Evolutionary conservation across 2,329 filamentous ascomycete species (phyloP), one percentile per base, ranked within the genome.

Genomic region (Celoporthe dispersa): DNA sequence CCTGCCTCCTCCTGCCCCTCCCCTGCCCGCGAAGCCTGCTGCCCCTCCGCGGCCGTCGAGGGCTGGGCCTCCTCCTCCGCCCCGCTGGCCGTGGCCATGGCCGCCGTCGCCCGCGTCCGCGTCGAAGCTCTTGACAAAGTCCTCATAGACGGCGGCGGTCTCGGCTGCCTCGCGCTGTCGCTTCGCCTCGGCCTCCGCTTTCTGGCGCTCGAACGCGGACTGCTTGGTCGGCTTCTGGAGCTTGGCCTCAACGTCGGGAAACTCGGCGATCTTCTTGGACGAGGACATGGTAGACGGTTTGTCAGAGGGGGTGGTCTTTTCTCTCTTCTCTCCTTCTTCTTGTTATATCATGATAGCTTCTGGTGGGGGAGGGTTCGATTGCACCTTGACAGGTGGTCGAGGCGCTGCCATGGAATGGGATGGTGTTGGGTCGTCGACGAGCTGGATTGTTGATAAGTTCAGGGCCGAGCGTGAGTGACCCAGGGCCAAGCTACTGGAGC

Each of bases 111-210:
- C 84, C 35, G 87, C 86, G 51, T 90, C 88, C 71, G 87, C 84
- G 60, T 90, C 90, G 75, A 93, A 92, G 68, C 87, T 94, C 80
- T 95, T 95, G 69, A 96, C 89, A 74, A 97, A 97, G 74, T 95
- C 93, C 75, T 94, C 90, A 79, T 94, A 92, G 0, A 94, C 93
- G 33, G 93, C 94, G 31, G 92, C 93, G 8, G 93, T 97, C 81
- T 97, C 94, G 74, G 91, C 93, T 76, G 91, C 92, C 80, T 97
- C 94, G 74, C 93, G 88, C 75, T 88, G 87, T 70, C 92, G 90
- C 82, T 97, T 97, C 33, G 93, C 94, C 83, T 97, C 94, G 69
- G 92, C 93, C 79, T 97, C 94, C 71, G 93, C 93, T 79, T 92
- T 94, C 79, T 97, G 92, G 75, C 91, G 91, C 82, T 97, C 94